Conservation (phyloP, 2,329 filamentous ascomycete genomes). For the Alternaria sp. region DNA sequence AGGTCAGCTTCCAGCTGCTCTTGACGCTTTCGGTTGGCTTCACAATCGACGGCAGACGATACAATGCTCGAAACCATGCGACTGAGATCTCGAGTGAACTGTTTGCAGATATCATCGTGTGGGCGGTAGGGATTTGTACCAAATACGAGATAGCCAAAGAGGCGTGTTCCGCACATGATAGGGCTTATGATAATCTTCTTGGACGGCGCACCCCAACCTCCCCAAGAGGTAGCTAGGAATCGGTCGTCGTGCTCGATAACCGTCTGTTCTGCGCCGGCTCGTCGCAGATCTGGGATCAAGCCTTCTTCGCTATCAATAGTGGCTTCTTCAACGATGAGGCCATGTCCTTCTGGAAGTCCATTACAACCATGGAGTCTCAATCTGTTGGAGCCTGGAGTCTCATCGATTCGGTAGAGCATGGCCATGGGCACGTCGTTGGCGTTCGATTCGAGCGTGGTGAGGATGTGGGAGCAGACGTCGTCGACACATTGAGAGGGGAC, state of each 20-base stretch:
- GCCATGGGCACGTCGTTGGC: slow-evolving; percentile 41
- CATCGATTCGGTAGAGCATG: slow-evolving; percentile 39
- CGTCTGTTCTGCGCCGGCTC: slow-evolving; percentile 30
- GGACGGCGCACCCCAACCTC: slow-evolving; percentile 37
- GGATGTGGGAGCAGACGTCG: slow-evolving; percentile 35
- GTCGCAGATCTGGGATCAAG: slow-evolving; percentile 39
- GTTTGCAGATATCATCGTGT: slow-evolving; percentile 41
- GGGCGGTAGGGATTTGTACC: slow-evolving; percentile 49
- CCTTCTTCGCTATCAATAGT: slow-evolving; percentile 35
- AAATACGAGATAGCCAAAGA: slow-evolving; percentile 43
- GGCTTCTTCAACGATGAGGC: slow-evolving; percentile 33
- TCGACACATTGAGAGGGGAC: slow-evolving; percentile 32
- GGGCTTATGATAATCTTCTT: slow-evolving; percentile 39
- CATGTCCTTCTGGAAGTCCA: slow-evolving; percentile 39
- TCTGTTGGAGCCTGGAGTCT: slow-evolving; percentile 12
- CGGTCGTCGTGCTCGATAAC: slow-evolving; percentile 41
- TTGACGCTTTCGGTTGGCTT: slow-evolving; percentile 34
- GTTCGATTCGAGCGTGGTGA: slow-evolving; percentile 41
- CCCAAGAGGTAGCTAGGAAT: slow-evolving; percentile 40
- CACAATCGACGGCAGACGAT: slow-evolving; percentile 29
- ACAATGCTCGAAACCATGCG: slow-evolving; percentile 45
- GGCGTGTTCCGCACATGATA: slow-evolving; percentile 29
- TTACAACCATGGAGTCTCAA: slow-evolving; percentile 38
- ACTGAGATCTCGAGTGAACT: slow-evolving; percentile 44
- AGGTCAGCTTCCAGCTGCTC: slow-evolving; percentile 45